Evolutionary conservation across 192 early-diverging fungal species (phyloP).

Genomic region (Nowakowskiella sp.): DNA sequence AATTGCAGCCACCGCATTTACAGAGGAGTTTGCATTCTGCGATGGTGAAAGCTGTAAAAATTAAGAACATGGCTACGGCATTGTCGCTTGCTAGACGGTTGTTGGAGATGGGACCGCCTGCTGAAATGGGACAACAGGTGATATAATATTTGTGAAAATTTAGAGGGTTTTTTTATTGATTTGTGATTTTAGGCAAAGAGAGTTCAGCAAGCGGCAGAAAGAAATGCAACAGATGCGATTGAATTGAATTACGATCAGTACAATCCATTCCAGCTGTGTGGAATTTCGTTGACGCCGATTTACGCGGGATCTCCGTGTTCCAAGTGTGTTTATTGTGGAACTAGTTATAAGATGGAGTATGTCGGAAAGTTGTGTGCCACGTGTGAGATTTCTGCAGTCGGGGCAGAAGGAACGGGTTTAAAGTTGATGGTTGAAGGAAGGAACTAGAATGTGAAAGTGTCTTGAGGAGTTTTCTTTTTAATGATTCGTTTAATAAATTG

Average conservation of each 20-base stretch:
- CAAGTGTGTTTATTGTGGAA: conserved; percentile 81
- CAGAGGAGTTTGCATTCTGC: conserved; percentile 83
- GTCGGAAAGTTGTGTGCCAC: conserved; percentile 70
- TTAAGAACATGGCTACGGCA: conserved; percentile 76
- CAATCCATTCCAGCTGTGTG: conserved; percentile 90
- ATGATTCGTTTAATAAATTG: no score
- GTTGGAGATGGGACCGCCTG: conserved; percentile 80
- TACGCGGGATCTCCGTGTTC: conserved; percentile 73
- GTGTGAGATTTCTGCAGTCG: conserved; percentile 81
- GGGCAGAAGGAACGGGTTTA: conserved; percentile 66
- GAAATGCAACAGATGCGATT: conserved; percentile 68
- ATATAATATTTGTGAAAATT: neutral
- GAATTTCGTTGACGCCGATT: conserved; percentile 77
- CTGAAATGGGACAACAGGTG: conserved; percentile 68
- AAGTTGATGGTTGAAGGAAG: conserved; percentile 34
- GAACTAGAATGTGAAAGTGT: no score
- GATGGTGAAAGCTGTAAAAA: conserved; percentile 74
- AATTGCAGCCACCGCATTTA: conserved; percentile 81
- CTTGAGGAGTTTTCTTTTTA: no score
- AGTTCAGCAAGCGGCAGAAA: conserved; percentile 17
- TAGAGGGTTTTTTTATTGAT: neutral
- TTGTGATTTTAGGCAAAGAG: conserved; percentile 16
- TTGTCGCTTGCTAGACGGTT: conserved; percentile 82
- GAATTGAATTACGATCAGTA: conserved; percentile 87
- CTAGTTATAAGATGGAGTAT: conserved; percentile 79